Conservation (phyloP, 2,329 filamentous ascomycete species). For the Cylindrodendrum hubeiense region DNA sequence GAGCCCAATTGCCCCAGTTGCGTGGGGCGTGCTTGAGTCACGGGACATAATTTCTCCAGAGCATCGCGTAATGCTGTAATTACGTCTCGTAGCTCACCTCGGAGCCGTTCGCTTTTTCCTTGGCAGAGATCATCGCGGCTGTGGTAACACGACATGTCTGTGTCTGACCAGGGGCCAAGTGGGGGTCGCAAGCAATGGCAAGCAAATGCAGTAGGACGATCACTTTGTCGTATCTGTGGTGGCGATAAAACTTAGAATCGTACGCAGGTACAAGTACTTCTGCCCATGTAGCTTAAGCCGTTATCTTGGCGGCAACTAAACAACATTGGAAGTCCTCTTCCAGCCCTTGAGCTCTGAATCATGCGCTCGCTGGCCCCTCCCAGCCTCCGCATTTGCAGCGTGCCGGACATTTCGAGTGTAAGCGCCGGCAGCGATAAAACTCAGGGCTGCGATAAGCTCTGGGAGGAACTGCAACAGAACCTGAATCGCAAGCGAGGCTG, state of each 20-base stretch:
- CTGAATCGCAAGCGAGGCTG: constrained; percentile 16
- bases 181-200: neutral
- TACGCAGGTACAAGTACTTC: neutral
- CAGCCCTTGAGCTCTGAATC: neutral
- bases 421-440: constrained; percentile 17
- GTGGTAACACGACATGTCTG: neutral
- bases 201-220: neutral
- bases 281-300: neutral
- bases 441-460: constrained; percentile 13
- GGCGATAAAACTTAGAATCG: neutral
- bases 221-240: neutral
- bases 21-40: too few relatives aligned
- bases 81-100: neutral
- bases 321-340: neutral
- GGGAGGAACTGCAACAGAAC: constrained; percentile 20
- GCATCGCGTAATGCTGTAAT: too few relatives aligned
- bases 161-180: neutral
- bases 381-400: constrained; percentile 5
- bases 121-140: neutral
- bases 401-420: constrained; percentile 4
- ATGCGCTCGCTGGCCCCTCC: neutral
- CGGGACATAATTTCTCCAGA: too few relatives aligned
- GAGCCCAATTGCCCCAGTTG: neutral
- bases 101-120: neutral
- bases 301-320: neutral